Percentiles rank a stretch among this genome's conserved stretches.
These are phyloP conservation scores for Suhomyces anneliseae DNA, from an alignment of 1,139 yeast species.

Conservation along the genomic window DNA sequence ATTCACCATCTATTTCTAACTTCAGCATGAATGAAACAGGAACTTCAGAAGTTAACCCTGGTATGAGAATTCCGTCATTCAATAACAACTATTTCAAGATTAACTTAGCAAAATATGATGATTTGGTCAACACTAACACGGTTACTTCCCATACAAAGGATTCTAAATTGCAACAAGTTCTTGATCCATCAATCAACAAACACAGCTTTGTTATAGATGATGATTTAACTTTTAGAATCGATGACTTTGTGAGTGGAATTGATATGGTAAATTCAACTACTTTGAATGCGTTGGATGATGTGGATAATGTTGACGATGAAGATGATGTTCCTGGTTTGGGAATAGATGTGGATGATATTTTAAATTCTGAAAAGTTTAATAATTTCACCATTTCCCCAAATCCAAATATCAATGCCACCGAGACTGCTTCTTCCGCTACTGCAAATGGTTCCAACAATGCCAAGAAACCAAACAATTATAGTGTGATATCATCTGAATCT, in stretches of 20 bases:
- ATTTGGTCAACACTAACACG: constrained; percentile 18
- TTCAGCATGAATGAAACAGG: constrained; percentile 5
- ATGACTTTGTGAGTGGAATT: constrained; percentile 38
- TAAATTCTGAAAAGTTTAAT: constrained; percentile 44
- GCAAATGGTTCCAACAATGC: constrained; percentile 1
- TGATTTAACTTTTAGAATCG: constrained; percentile 39
- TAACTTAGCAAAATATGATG: constrained; percentile 39
- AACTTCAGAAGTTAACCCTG: constrained; percentile 14
- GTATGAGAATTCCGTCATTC: constrained; percentile 35
- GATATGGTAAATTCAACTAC: constrained; percentile 24
- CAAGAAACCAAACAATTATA: constrained; percentile 15
- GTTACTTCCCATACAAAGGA: constrained; percentile 12
- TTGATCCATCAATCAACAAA: constrained; percentile 23
- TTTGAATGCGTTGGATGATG: constrained; percentile 23
- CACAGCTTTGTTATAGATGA: constrained; percentile 34
- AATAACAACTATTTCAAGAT: constrained; percentile 41
- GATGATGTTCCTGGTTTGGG: constrained; percentile 45
- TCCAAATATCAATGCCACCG: constrained; percentile 8
- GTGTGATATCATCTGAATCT: constrained; percentile 17
- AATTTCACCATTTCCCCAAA: constrained; percentile 30
- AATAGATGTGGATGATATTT: constrained; percentile 47
- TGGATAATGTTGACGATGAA: constrained; percentile 34
- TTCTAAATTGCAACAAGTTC: constrained; percentile 15
- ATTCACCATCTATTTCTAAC: constrained; percentile 6
- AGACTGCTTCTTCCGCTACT: background rate